Base-by-base conservation (phyloP, 345 rosid genomes). In the Populus alba region DNA sequence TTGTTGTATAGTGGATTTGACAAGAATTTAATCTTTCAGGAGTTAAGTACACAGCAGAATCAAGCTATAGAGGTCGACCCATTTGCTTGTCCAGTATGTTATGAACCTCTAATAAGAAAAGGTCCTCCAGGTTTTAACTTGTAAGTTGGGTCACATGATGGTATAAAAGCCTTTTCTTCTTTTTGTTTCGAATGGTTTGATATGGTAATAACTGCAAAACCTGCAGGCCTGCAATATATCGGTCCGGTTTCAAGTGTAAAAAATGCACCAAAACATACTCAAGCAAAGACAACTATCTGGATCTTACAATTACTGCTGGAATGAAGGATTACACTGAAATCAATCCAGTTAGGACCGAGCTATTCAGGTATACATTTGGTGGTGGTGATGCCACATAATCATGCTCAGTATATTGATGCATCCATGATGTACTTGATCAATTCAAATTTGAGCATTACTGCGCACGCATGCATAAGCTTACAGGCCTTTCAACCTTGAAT, bases 71-170 rank as follows among this genome's bases (percentile, higher is more conserved):
- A 27, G 27, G 27, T 27, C 27, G 27, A 27, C 27, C 27, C 27
- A 45, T 93, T 96, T 57, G 89, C 95, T 13, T 96, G 98, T 74
- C 97, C 98, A 41, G 87, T 92, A 25, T 93, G 99, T 69, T 96
- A 91, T 75, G 89, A 94, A 78, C 95, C 97, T 27, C 89, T 93
- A 57, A 73, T 89, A 80, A 91, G 97, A 83, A 92, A 90, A 89
- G 99, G 98, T 15, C 98, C 97, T 76, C 75, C 95, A 47, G 98
- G 99, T 88, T 83, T 93, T 22, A 93, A 91, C 85, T 82, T 91
- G 98, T 96, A 89, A 82, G 97, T 90, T 74, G 47, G 57, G 38
- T 67, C 38, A 35, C 67, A 22, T n/a, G 22, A 5, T 63, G 29
- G 63, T n/a, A 31, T 45, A 4, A 27, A 37, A n/a, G n/a, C 35